These are phyloP conservation scores for Hyphochytrium catenoides DNA, from an alignment of 352 stramenopile genomes.

Conservation along the genomic window DNA sequence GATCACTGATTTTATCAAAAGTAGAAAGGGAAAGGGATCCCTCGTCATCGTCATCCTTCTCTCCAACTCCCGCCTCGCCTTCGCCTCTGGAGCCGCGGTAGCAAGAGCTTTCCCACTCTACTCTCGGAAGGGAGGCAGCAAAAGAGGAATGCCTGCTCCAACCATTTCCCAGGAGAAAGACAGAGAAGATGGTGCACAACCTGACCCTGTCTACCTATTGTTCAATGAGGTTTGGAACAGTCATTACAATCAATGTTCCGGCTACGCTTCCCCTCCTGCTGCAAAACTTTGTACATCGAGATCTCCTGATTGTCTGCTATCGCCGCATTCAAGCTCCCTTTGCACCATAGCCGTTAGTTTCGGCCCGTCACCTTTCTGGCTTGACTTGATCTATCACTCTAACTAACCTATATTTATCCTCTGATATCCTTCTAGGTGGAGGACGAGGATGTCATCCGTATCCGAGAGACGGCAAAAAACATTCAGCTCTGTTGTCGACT, in stretches of 20 bases:
- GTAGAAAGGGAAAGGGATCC: slow-evolving; percentile 10
- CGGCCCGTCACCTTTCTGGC: background rate
- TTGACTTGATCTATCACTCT: no score
- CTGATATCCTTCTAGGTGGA: no score
- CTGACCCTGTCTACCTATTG: slow-evolving; percentile 11
- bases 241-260: slow-evolving; percentile 9
- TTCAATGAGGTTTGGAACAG: slow-evolving; percentile 14
- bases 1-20: slow-evolving; percentile 32
- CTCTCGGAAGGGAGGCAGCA: slow-evolving; percentile 17
- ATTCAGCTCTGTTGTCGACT: slow-evolving; percentile 62
- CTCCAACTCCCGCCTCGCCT: slow-evolving; percentile 20
- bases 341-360: background rate
- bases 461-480: slow-evolving; percentile 34
- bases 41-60: slow-evolving; percentile 29
- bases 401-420: no score
- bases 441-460: slow-evolving; percentile 12
- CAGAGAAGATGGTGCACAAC: slow-evolving; percentile 1
- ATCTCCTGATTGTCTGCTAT: background rate
- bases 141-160: slow-evolving; percentile 3
- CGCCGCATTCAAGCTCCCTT: background rate
- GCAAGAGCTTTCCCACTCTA: slow-evolving; percentile 36
- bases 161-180: background rate
- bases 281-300: slow-evolving; percentile 4
- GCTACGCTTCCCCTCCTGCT: slow-evolving; percentile 10
- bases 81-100: slow-evolving; percentile 16